A percentile compares a stretch with the other conserved stretches of the same genome.
These are phyloP conservation scores for Solanum commersonii DNA, from an alignment of 257 asterid genomes.

Conservation along the genomic window DNA sequence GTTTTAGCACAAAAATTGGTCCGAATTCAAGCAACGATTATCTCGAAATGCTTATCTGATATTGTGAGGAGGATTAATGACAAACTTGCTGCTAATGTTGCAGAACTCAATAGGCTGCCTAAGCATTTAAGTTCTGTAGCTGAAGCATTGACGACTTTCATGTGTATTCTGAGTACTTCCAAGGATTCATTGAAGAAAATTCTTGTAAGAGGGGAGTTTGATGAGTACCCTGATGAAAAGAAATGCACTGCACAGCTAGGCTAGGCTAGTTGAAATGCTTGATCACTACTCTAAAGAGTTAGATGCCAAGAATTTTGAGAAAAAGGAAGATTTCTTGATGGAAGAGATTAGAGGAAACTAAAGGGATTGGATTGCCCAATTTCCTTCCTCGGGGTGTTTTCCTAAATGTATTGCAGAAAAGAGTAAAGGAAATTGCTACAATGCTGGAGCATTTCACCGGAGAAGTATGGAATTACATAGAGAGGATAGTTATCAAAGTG, in stretches of 20 bases:
- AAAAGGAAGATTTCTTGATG: slow-evolving; percentile 6
- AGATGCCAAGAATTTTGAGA: not conserved
- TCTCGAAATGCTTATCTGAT: slow-evolving; percentile 19
- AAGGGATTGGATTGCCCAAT: slow-evolving; percentile 15
- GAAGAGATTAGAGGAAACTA: slow-evolving; percentile 25
- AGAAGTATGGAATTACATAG: too few species aligned
- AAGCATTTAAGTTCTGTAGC: slow-evolving; percentile 10
- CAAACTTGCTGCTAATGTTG: slow-evolving; percentile 9
- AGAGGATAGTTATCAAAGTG: too few species aligned
- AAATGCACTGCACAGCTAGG: slow-evolving; percentile 33
- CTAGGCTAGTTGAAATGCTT: slow-evolving; percentile 23
- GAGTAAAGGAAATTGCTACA: not conserved
- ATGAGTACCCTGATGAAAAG: slow-evolving; percentile 21
- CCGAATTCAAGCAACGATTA: slow-evolving; percentile 18
- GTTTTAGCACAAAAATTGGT: slow-evolving; percentile 23
- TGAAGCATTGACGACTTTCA: slow-evolving; percentile 17
- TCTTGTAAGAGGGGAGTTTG: slow-evolving; percentile 22
- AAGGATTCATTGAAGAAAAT: slow-evolving; percentile 22
- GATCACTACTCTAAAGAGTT: slow-evolving; percentile 5
- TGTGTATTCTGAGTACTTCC: slow-evolving; percentile 16
- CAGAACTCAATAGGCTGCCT: slow-evolving; percentile 18
- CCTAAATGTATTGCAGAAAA: slow-evolving; percentile 10
- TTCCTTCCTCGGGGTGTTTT: slow-evolving; percentile 22
- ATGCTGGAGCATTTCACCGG: not conserved
- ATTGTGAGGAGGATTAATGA: slow-evolving; percentile 21